Percentiles rank a stretch among this genome's conserved stretches.
These are phyloP conservation scores for Rossbeevera mucosa DNA, from an alignment of 768 basidiomycete genomes.

Conservation along the genomic window DNA sequence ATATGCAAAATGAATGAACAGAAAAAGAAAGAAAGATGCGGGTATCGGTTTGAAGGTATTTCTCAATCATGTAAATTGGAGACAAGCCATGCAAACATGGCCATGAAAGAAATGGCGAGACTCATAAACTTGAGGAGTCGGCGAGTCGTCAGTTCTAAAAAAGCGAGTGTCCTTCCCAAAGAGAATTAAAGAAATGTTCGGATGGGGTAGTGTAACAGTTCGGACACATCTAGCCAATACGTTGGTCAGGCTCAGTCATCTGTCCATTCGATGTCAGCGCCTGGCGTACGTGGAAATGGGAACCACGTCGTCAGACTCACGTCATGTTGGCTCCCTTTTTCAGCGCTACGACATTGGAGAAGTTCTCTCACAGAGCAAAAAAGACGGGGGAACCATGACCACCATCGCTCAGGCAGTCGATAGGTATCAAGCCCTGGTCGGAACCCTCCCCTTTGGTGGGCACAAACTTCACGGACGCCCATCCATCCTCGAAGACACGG, in stretches of 20 bases:
- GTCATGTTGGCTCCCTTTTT: neutral
- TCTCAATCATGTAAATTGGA: constrained; percentile 5
- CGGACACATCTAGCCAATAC: neutral
- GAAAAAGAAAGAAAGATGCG: neutral
- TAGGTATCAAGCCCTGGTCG: constrained; percentile 54
- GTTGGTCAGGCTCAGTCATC: neutral
- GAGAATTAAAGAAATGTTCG: neutral
- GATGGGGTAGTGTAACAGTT: neutral
- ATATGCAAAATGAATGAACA: neutral
- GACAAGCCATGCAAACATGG: neutral
- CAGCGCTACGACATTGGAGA: neutral
- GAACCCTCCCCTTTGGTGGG: neutral
- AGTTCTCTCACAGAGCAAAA: constrained; percentile 27
- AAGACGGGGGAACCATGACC: constrained; percentile 46
- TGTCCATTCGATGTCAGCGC: neutral
- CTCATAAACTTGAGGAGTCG: neutral
- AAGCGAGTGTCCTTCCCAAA: neutral
- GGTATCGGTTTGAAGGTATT: constrained; percentile 13
- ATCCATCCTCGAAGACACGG: constrained; percentile 63
- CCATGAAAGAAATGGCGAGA: neutral
- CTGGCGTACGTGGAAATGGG: neutral
- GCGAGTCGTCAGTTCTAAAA: constrained; percentile 1
- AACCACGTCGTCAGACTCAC: constrained; percentile 3
- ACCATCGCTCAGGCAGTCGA: constrained; percentile 58
- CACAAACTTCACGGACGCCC: constrained; percentile 51